These are phyloP conservation scores for Thermomucor indicae-seudaticae DNA, from an alignment of 371 early-diverging fungal species.

Conservation along the genomic window DNA sequence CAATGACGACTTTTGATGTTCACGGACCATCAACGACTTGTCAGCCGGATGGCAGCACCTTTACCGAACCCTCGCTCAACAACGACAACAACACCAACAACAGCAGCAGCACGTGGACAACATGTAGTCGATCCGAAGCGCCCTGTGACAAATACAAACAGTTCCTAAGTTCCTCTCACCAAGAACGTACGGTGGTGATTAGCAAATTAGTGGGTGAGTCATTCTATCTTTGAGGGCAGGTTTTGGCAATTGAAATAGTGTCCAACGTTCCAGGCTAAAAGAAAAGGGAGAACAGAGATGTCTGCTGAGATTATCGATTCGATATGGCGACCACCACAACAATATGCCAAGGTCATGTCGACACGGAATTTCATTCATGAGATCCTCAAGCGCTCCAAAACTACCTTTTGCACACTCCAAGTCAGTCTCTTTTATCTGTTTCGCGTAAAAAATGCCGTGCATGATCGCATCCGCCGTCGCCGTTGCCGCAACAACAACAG, in stretches of 20 bases:
- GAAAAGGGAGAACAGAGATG: constrained; percentile 10
- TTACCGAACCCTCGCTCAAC: not conserved
- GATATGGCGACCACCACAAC: constrained; percentile 34
- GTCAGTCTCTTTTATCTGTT: constrained; percentile 62
- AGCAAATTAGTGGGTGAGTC: constrained; percentile 26
- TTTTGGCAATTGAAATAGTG: no score
- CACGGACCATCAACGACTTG: constrained; percentile 10
- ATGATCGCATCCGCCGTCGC: constrained; percentile 20
- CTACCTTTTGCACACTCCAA: constrained; percentile 75
- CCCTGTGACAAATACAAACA: constrained; percentile 17
- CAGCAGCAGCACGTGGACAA: not conserved
- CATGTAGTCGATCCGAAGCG: constrained; percentile 4
- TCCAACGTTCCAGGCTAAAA: not conserved
- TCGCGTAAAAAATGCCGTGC: constrained; percentile 34
- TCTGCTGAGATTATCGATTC: constrained; percentile 35
- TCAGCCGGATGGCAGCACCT: constrained; percentile 6
- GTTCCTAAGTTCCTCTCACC: constrained; percentile 15
- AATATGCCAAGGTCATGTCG: constrained; percentile 40
- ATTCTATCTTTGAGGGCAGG: not conserved
- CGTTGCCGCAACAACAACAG: no score
- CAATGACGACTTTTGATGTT: constrained; percentile 20
- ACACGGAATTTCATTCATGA: constrained; percentile 59
- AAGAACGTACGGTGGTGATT: constrained; percentile 25
- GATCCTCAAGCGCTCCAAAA: constrained; percentile 65
- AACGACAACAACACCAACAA: not conserved